Base-by-base conservation (phyloP, 768 basidiomycete species). In the Auriscalpium microsporum region DNA sequence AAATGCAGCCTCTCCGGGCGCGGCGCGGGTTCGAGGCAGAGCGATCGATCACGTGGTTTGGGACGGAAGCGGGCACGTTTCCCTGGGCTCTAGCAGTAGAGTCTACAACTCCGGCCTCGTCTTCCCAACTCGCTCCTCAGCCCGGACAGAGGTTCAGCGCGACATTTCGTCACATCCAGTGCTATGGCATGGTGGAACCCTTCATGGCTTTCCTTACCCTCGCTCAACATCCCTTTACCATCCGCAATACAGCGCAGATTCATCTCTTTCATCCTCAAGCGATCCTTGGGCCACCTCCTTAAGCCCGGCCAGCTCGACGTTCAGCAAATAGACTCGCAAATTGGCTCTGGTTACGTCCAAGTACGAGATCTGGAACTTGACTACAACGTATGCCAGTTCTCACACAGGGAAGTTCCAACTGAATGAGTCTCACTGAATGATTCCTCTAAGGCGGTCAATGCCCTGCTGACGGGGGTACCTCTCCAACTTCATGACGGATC, bases 331-430 rank as follows among this genome's bases (percentile, higher is more conserved):
- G 91, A 95, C 63, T 88, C 91, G 33, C 91, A 95, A 70, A 86
- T 97, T 63, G 87, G 90, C n/a, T 87, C 86, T 44, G 94, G 94
- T 16, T 86, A 80, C 67, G 83, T 96, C 4, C 89, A 93, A 69
- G 79, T 97, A 38, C 85, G 85, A 59, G 84, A 92, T 64, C 73
- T 96, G 54, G 82, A 93, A 66, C 72, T 97, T 50, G 82, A 92
- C 67, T 76, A 78, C 50, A 75, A 83, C 68, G 94, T 87, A 64
- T 63, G 84, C 77, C 40, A 50, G 35, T 45, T 53, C 23, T 55
- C 42, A 36, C 11, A 28, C 28, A 28, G 28, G 28, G 28, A 28
- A 28, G 28, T 28, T 4, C 28, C 28, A 28, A 28, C 28, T 28
- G 28, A 28, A 28, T 28, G 28, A 28, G 28, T 28, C 28, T 50